Evolutionary conservation across 805 yeast species (phyloP), one percentile per base, ranked within the genome.

Genomic region (Ogataea corticis): DNA sequence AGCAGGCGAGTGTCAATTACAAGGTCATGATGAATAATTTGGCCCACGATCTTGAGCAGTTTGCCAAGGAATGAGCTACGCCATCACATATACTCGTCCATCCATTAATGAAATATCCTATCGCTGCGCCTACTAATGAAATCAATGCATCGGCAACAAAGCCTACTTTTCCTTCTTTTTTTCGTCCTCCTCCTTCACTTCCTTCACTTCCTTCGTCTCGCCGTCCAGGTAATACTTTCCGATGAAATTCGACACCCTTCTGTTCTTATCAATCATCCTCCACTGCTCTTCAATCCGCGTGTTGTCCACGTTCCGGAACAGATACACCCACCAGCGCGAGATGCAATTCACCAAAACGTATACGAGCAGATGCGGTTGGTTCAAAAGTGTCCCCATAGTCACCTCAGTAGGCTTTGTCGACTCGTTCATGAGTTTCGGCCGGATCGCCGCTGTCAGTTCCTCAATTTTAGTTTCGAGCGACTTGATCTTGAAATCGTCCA

Each of bases 401-500:
- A 54, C 17, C 10, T 51, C 38, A 10, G 29, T 38, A 2, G 46
- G 39, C 15, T 33, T 34, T 27, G 39, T 42, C 2, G 17, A 10
- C 13, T 27, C 40, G 5, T 7, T 21, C 17, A 15, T 21, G 7
- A 18, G 28, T 10, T 11, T 15, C 14, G 33, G 41, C 31, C 47
- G 23, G 13, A 41, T 25, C 27, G 30, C 37, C 12, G 28, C 14
- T 13, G 34, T 36, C 41, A 51, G 25, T 16, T 45, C 49, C 3
- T 50, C 37, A 18, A 63, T 51, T 14, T 50, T 51, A 4, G 45
- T 34, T 14, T 56, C 52, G 15, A 65, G 40, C 11, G 58, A 44
- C 21, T 48, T 49, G 36, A 44, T 80, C 72, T 66, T 68, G 53
- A 66, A 62, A 35, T 65, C 67, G 38, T 61, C 51, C 33, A 68